Evolutionary conservation across 306 rosid genomes (phyloP).

Genomic region (Glycine soja): DNA sequence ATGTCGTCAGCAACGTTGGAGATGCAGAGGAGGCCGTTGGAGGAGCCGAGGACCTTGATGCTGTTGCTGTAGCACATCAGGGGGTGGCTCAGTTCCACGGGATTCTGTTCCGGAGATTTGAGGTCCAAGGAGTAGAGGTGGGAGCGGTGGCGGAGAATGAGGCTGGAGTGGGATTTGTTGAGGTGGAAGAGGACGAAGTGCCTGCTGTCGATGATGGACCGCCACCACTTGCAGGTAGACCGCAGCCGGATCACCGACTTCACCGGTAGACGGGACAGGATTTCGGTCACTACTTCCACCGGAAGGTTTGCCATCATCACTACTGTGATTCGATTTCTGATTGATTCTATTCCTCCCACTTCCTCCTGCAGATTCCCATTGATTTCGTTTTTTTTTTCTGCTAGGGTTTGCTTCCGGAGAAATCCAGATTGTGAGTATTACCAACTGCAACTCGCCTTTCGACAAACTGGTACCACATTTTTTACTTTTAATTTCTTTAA

Average conservation of each 20-base stretch:
- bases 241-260: slow-evolving; percentile 59
- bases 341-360: too few species aligned
- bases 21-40: slow-evolving; percentile 73
- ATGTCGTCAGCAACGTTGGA: slow-evolving; percentile 75
- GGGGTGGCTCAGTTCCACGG: slow-evolving; percentile 66
- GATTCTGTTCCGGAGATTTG: not conserved
- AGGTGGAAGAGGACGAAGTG: slow-evolving; percentile 60
- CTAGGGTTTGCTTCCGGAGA: too few species aligned
- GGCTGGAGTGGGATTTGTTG: slow-evolving; percentile 38
- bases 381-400: too few species aligned
- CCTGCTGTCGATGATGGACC: slow-evolving; percentile 60
- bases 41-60: slow-evolving; percentile 61
- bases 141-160: slow-evolving; percentile 60
- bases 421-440: too few species aligned
- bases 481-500: too few species aligned
- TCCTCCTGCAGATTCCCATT: not conserved
- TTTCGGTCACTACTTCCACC: slow-evolving; percentile 59
- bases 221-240: slow-evolving; percentile 58
- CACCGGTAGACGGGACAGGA: slow-evolving; percentile 58
- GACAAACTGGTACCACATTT: too few species aligned
- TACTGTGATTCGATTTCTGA: not conserved
- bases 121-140: slow-evolving; percentile 53
- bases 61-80: slow-evolving; percentile 77
- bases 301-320: slow-evolving; percentile 62
- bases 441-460: too few species aligned